Conservation (phyloP, 441 rosid species). For the Eruca vesicaria region DNA sequence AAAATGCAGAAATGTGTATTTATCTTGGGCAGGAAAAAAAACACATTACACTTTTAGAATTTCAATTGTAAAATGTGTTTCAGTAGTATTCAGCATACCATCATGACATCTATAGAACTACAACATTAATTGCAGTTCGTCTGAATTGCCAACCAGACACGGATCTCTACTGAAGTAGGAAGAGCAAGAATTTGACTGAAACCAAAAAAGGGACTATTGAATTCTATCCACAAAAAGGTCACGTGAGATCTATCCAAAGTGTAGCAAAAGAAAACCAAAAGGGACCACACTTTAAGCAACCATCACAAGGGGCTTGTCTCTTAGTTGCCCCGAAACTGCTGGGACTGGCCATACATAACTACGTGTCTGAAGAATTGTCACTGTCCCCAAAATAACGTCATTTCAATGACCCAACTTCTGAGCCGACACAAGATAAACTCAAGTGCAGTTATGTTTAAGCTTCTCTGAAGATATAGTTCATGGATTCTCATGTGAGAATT, state of each 20-base stretch:
- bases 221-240: conserved; percentile 26
- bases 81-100: not conserved
- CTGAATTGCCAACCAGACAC: not conserved
- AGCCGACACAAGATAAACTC: conserved; percentile 31
- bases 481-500: conserved; percentile 27
- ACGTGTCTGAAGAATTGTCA: conserved; percentile 15
- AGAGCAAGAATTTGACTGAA: conserved; percentile 1
- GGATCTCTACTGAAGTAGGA: conserved; percentile 4
- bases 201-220: not conserved
- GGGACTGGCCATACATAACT: conserved; percentile 24
- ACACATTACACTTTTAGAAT: not conserved
- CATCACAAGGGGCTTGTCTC: conserved; percentile 26
- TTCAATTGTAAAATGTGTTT: not conserved
- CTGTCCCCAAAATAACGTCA: conserved; percentile 23
- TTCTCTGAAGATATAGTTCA: conserved; percentile 10
- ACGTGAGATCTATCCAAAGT: conserved; percentile 24
- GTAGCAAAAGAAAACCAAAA: conserved; percentile 9
- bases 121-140: not conserved
- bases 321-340: conserved; percentile 23
- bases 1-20: not conserved
- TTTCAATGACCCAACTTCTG: conserved; percentile 16
- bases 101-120: not conserved
- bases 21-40: not conserved
- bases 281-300: conserved; percentile 20
- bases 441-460: not conserved